A percentile compares a stretch with the other conserved stretches of the same genome.
These are phyloP conservation scores for Mesembryanthemum crystallinum DNA, from an alignment of 148 eudicot genomes.

Conservation along the genomic window DNA sequence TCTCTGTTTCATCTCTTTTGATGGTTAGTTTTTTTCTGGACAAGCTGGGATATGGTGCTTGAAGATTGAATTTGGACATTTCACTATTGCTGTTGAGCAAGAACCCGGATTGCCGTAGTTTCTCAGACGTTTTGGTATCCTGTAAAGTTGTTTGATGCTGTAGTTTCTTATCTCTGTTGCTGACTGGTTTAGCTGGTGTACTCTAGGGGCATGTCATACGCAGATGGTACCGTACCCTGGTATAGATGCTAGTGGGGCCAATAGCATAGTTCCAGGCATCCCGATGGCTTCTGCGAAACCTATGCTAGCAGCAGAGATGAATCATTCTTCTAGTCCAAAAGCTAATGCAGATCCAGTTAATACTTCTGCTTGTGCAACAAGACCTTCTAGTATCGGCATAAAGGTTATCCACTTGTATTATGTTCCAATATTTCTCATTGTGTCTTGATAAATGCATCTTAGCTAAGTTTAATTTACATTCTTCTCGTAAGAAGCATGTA, in stretches of 20 bases:
- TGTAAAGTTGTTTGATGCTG: background rate
- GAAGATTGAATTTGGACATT: background rate
- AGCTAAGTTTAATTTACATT: background rate
- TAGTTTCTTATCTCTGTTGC: background rate
- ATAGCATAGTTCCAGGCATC: conserved; percentile 32
- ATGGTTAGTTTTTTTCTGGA: background rate
- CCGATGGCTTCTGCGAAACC: conserved; percentile 27
- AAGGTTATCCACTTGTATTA: conserved; percentile 22
- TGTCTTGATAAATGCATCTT: background rate
- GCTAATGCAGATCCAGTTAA: conserved; percentile 21
- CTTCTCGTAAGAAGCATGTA: background rate
- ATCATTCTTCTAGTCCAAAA: conserved; percentile 31
- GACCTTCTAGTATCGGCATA: conserved; percentile 28
- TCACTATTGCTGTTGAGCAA: background rate
- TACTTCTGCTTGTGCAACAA: conserved; percentile 23
- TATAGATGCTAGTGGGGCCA: conserved; percentile 21
- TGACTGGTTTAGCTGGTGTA: conserved; percentile 16
- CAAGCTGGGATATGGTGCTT: background rate
- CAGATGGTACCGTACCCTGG: conserved; percentile 26
- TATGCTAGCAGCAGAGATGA: conserved; percentile 22
- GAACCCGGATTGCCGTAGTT: background rate
- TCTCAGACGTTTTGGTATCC: background rate
- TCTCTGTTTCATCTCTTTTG: background rate
- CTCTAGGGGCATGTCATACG: conserved; percentile 32
- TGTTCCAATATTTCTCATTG: background rate